A percentile compares a stretch with the other conserved stretches of the same genome.
phyloP scores from a whole-genome alignment of 2,329 filamentous ascomycete genomes.

The Epichloe uncinata region DNA sequence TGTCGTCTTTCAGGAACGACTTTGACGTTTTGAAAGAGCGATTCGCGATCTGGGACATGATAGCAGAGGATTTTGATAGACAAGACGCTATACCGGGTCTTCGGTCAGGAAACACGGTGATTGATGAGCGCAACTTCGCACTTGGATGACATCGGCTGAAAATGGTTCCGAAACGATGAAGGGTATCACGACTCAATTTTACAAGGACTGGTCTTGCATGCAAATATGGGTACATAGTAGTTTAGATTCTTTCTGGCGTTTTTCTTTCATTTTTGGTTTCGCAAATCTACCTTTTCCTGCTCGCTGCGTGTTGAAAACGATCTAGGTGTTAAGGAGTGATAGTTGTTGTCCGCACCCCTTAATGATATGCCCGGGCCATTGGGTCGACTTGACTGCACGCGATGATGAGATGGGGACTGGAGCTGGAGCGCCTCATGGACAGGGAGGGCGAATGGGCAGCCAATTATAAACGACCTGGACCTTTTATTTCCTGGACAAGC shows the following conservation, averaged over 20 bases:
- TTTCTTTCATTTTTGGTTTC: neutral
- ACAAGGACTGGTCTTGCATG: constrained; percentile 1
- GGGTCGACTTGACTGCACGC: no score
- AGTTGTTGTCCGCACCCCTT: no score
- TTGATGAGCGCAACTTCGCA: constrained; percentile 25
- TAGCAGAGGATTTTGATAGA: constrained; percentile 24
- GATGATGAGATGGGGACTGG: no score
- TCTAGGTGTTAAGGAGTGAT: no score
- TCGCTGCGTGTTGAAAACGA: neutral
- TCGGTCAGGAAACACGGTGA: constrained; percentile 24
- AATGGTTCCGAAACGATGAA: neutral
- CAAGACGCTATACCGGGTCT: constrained; percentile 22
- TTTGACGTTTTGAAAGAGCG: constrained; percentile 16
- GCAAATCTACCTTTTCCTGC: neutral
- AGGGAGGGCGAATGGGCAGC: neutral
- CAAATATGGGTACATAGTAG: constrained; percentile 3
- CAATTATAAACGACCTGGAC: no score
- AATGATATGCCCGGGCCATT: no score
- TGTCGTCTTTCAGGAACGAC: neutral
- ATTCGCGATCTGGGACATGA: constrained; percentile 22
- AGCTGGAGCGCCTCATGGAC: neutral
- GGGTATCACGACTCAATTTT: constrained; percentile 3
- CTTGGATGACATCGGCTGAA: constrained; percentile 3
- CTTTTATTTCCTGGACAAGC: no score
- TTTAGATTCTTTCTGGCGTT: neutral